These are phyloP conservation scores for Ophiocordyceps polyrhachis-furcata DNA, from an alignment of 2,329 filamentous ascomycete genomes.

Conservation along the genomic window DNA sequence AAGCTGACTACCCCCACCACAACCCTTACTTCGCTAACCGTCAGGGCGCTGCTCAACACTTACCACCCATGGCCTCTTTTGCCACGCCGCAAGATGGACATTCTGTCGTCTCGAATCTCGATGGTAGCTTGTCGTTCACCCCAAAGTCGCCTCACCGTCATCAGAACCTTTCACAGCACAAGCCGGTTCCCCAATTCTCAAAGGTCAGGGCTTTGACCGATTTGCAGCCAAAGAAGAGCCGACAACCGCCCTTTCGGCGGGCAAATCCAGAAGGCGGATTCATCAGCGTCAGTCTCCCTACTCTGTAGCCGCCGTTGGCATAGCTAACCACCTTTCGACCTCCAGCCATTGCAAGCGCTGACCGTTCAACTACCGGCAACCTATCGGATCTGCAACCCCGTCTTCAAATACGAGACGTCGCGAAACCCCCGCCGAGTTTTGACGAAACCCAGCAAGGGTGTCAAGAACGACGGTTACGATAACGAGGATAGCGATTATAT, in stretches of 20 bases:
- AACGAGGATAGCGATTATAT: slow-evolving; percentile 99
- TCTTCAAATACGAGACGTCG: slow-evolving; percentile 97
- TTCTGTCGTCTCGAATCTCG: slow-evolving; percentile 52
- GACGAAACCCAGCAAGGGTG: slow-evolving; percentile 95
- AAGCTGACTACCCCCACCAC: slow-evolving; percentile 38
- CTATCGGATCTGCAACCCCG: slow-evolving; percentile 94
- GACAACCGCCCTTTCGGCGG: slow-evolving; percentile 76
- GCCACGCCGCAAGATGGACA: slow-evolving; percentile 52
- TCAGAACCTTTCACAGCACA: slow-evolving; percentile 26
- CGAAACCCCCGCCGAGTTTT: slow-evolving; percentile 87
- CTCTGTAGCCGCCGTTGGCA: not conserved
- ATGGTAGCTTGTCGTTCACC: slow-evolving; percentile 40
- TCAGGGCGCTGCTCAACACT: slow-evolving; percentile 36
- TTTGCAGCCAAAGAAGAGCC: slow-evolving; percentile 63
- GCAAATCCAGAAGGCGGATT: slow-evolving; percentile 95
- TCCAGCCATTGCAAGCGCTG: slow-evolving; percentile 78
- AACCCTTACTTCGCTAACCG: slow-evolving; percentile 38
- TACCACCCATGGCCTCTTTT: slow-evolving; percentile 57
- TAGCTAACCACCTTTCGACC: not conserved
- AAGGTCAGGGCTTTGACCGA: slow-evolving; percentile 57
- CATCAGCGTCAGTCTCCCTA: slow-evolving; percentile 55
- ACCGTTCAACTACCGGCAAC: slow-evolving; percentile 86
- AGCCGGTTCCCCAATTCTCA: slow-evolving; percentile 73
- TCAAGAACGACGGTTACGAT: slow-evolving; percentile 97
- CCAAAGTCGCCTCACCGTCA: slow-evolving; percentile 39